These are phyloP conservation scores for Paratinospora sagittata DNA, from an alignment of 164 flowering plant species.

Conservation along the genomic window DNA sequence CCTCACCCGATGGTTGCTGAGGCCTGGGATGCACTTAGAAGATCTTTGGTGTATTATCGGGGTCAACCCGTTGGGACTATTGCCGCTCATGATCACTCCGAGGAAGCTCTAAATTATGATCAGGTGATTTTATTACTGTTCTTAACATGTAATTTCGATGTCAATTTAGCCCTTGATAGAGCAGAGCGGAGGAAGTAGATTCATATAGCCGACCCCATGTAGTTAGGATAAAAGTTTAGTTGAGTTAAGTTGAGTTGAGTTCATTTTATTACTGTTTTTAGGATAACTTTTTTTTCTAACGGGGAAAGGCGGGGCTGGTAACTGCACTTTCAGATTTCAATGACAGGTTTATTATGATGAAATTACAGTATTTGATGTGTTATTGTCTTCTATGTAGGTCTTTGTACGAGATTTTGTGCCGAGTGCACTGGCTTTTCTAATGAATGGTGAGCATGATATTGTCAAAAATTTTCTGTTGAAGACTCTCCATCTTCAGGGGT, in stretches of 20 bases:
- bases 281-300: neutral
- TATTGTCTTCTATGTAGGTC: constrained; percentile 20
- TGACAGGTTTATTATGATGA: neutral
- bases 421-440: constrained; percentile 33
- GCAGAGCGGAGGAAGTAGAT: too few species aligned
- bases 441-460: constrained; percentile 35
- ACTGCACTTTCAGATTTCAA: neutral
- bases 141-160: neutral
- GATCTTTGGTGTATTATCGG: constrained; percentile 29
- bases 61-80: constrained; percentile 38
- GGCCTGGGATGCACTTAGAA: constrained; percentile 40
- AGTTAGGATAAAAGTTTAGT: too few species aligned
- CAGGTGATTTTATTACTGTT: constrained; percentile 21
- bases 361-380: neutral
- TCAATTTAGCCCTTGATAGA: too few species aligned
- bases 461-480: constrained; percentile 31
- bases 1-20: constrained; percentile 42
- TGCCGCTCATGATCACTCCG: constrained; percentile 30
- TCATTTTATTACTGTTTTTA: too few species aligned
- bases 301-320: neutral
- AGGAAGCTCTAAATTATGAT: constrained; percentile 34
- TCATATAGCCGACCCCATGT: too few species aligned
- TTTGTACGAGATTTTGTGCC: constrained; percentile 36
- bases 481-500: constrained; percentile 33
- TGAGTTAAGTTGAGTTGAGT: too few species aligned